phyloP scores from a whole-genome alignment of 371 early-diverging fungal genomes.

The Choanephora cucurbitarum region DNA sequence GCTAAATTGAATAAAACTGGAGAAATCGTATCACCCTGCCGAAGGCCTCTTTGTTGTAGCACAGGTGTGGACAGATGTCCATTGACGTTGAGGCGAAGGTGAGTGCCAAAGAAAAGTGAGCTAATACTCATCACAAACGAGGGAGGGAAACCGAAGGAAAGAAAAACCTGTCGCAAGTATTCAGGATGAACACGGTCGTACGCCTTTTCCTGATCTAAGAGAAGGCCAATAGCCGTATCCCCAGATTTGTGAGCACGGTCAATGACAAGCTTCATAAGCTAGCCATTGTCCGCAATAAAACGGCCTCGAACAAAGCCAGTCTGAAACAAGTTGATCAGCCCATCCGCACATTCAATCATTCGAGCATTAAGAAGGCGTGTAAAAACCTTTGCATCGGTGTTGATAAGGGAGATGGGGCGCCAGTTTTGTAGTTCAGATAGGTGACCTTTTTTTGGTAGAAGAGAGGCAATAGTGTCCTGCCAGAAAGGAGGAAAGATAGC shows the following conservation, averaged over 20 bases:
- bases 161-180: constrained; percentile 10
- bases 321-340: constrained; percentile 5
- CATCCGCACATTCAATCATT: neutral
- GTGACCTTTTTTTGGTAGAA: constrained; percentile 31
- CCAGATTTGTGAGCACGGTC: constrained; percentile 8
- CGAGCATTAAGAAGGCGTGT: constrained; percentile 20
- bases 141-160: constrained; percentile 12
- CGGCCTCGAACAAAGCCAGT: constrained; percentile 7
- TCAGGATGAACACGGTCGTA: constrained; percentile 21
- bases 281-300: constrained; percentile 17
- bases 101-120: constrained; percentile 9
- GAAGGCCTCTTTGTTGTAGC: constrained; percentile 10
- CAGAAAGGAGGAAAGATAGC: constrained; percentile 24
- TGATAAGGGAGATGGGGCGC: constrained; percentile 28
- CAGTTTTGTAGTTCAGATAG: constrained; percentile 20
- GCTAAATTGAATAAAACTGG: constrained; percentile 19
- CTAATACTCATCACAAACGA: constrained; percentile 4
- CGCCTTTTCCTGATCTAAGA: constrained; percentile 24
- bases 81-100: constrained; percentile 16
- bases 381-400: constrained; percentile 28
- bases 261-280: neutral
- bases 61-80: constrained; percentile 14
- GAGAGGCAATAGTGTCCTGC: constrained; percentile 22
- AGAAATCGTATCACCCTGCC: constrained; percentile 11
- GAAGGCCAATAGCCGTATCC: constrained; percentile 4